A percentile compares a stretch with the other conserved stretches of the same genome.
These are phyloP conservation scores for Tinospora cordifolia DNA, from an alignment of 164 flowering plant species.

Conservation along the genomic window DNA sequence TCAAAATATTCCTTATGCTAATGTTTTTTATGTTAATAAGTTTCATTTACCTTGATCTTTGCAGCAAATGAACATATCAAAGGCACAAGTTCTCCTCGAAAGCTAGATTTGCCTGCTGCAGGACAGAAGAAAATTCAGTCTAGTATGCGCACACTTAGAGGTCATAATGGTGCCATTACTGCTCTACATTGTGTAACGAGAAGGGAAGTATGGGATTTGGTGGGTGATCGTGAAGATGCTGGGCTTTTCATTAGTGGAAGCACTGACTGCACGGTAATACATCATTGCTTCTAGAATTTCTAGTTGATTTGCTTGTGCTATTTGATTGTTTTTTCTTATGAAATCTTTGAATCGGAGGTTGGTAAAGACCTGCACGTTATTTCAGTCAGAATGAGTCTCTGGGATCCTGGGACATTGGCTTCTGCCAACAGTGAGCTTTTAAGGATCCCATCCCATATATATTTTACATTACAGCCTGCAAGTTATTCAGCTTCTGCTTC, in stretches of 20 bases:
- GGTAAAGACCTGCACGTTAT: neutral
- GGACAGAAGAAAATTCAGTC: conserved; percentile 72
- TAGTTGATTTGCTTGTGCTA: neutral
- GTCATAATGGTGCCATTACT: conserved; percentile 87
- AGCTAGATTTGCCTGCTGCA: conserved; percentile 46
- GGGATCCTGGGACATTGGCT: neutral
- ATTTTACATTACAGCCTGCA: conserved; percentile 23
- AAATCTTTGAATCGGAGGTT: neutral
- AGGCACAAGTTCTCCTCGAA: conserved; percentile 35
- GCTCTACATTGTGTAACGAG: conserved; percentile 94
- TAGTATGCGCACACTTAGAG: conserved; percentile 69
- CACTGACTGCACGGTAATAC: conserved; percentile 76
- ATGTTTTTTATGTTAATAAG: neutral
- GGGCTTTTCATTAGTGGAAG: conserved; percentile 97
- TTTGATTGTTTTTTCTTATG: neutral
- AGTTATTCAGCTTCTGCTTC: conserved; percentile 25
- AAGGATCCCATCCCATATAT: conserved; percentile 10
- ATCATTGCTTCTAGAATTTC: neutral
- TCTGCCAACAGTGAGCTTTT: conserved; percentile 2
- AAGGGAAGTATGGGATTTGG: conserved; percentile 97
- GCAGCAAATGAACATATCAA: conserved; percentile 53
- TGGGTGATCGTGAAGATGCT: conserved; percentile 99
- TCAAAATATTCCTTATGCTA: neutral
- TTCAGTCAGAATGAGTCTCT: too few species aligned
- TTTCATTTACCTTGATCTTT: conserved; percentile 17